Conservation (phyloP, 116 monocot genomes). For the Zostera marina region DNA sequence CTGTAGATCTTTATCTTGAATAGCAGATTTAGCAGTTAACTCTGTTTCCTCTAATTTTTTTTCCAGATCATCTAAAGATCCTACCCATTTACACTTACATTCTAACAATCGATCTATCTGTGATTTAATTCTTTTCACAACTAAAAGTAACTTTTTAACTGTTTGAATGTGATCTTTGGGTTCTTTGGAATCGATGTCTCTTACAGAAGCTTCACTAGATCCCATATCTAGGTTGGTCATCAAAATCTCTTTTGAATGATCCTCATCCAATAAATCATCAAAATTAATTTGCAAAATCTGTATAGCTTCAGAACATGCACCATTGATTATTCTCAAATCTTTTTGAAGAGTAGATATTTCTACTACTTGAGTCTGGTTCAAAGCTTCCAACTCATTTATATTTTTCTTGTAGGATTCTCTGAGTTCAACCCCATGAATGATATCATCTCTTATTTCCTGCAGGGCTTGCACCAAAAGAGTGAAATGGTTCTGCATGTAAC, state of each 20-base stretch:
- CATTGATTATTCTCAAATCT: constrained; percentile 18
- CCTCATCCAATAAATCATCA: constrained; percentile 12
- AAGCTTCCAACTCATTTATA: constrained; percentile 32
- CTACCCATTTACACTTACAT: constrained; percentile 13
- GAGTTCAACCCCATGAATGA: constrained; percentile 29
- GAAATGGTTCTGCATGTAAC: constrained; percentile 36
- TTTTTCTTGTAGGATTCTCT: constrained; percentile 35
- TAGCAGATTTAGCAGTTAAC: constrained; percentile 13
- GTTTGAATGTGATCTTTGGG: constrained; percentile 16
- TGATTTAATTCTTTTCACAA: constrained; percentile 24
- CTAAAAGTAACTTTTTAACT: constrained; percentile 22
- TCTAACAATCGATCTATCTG: constrained; percentile 20
- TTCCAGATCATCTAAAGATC: constrained; percentile 27
- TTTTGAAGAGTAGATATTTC: constrained; percentile 33
- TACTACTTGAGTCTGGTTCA: constrained; percentile 31
- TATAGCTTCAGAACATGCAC: constrained; percentile 31
- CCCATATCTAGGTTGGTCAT: constrained; percentile 1
- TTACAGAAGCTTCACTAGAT: constrained; percentile 3
- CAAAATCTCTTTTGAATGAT: constrained; percentile 7
- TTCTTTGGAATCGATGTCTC: constrained; percentile 9
- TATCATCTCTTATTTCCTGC: constrained; percentile 24
- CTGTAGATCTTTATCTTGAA: constrained; percentile 11
- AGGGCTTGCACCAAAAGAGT: constrained; percentile 28
- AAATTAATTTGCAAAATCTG: constrained; percentile 26
- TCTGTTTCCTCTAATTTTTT: constrained; percentile 32